A percentile compares a stretch with the other conserved stretches of the same genome.
Evolutionary conservation across 2,329 filamentous ascomycete species (phyloP).

Genomic region (Colletotrichum sp.): DNA sequence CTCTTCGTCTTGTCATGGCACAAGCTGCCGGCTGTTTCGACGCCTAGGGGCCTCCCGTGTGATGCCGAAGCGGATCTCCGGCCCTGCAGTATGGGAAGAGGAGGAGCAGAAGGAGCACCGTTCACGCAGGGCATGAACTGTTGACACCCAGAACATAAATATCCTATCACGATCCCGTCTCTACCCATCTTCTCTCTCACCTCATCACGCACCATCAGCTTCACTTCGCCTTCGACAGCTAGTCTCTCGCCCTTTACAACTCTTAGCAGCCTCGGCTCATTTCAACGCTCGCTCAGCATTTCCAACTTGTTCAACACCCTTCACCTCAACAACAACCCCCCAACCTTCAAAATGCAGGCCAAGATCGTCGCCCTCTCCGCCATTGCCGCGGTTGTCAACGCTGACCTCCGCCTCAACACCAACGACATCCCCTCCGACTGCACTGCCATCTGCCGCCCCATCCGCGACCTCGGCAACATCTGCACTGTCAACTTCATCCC

Average conservation of each 20-base stretch:
- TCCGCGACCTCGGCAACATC: constrained; percentile 36
- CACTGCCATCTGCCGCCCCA: constrained; percentile 39
- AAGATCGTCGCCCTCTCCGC: constrained; percentile 30
- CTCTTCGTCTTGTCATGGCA: constrained; percentile 8
- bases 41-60: neutral
- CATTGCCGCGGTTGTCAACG: constrained; percentile 32
- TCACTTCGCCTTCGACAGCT: constrained; percentile 22
- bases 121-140: neutral
- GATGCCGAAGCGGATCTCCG: constrained; percentile 18
- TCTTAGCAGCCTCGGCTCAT: constrained; percentile 13
- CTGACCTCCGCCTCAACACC: constrained; percentile 37
- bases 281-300: constrained; percentile 5
- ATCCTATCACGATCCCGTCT: constrained; percentile 20
- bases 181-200: neutral
- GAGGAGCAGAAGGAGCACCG: neutral
- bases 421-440: constrained; percentile 40
- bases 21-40: constrained; percentile 9
- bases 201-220: constrained; percentile 15
- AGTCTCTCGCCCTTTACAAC: constrained; percentile 15
- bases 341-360: constrained; percentile 30
- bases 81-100: neutral
- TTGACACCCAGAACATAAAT: constrained; percentile 14
- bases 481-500: constrained; percentile 37
- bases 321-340: neutral
- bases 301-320: neutral